Evolutionary conservation across 2,329 filamentous ascomycete genomes (phyloP).

Genomic region (Didymella arachidicola): DNA sequence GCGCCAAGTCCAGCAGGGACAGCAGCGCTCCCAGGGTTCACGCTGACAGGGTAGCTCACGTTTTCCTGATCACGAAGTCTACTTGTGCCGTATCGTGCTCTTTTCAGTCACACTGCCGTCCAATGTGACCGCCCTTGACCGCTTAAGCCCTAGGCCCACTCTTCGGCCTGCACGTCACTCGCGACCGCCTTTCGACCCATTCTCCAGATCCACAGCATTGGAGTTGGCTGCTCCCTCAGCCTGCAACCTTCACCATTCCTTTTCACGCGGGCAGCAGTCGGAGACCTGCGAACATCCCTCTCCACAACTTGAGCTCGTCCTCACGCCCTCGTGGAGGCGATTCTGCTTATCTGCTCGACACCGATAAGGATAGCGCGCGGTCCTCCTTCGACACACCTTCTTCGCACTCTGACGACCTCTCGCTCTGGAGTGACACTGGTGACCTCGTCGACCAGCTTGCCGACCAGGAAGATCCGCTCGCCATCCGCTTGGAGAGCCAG

Average conservation of each 20-base stretch:
- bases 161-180: constrained; percentile 40
- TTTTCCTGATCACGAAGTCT: constrained; percentile 37
- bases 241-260: constrained; percentile 79
- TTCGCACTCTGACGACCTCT: constrained; percentile 73
- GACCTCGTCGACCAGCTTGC: constrained; percentile 92
- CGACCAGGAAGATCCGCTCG: constrained; percentile 82
- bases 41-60: constrained; percentile 26
- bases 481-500: constrained; percentile 72
- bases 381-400: constrained; percentile 64
- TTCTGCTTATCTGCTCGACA: constrained; percentile 51
- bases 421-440: constrained; percentile 91
- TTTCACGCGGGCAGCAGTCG: constrained; percentile 67
- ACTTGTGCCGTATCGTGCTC: constrained; percentile 29
- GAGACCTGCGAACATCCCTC: constrained; percentile 85
- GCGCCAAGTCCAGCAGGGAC: constrained; percentile 14
- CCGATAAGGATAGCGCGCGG: constrained; percentile 60
- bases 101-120: constrained; percentile 34
- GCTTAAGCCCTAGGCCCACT: constrained; percentile 35
- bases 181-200: constrained; percentile 32
- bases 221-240: constrained; percentile 65
- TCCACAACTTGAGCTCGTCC: constrained; percentile 72
- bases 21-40: constrained; percentile 18
- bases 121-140: constrained; percentile 49
- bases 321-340: constrained; percentile 51
- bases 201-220: constrained; percentile 34